A percentile compares a stretch with the other conserved stretches of the same genome.
Conservation (phyloP, 139 green algal genomes). For the Nannochloris sp. region DNA sequence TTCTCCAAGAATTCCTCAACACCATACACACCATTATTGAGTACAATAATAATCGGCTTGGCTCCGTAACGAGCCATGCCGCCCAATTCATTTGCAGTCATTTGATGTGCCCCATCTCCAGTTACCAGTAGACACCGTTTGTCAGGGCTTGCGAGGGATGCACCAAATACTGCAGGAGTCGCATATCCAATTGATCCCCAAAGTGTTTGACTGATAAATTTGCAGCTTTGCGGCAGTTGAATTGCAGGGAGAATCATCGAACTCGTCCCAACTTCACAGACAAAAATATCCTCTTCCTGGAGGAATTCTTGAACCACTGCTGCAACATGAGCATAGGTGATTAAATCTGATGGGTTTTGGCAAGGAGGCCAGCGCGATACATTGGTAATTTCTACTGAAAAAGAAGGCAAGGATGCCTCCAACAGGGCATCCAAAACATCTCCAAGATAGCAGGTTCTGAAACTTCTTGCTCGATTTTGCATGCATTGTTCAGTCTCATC, state of each 20-base stretch:
- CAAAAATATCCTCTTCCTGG: slow-evolving; percentile 2
- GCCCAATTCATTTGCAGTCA: slow-evolving; percentile 10
- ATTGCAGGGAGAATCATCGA: neutral
- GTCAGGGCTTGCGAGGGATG: slow-evolving; percentile 1
- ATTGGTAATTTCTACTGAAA: neutral
- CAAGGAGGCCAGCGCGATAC: neutral
- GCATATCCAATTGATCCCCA: slow-evolving; percentile 11
- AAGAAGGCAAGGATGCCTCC: neutral
- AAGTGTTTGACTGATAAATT: slow-evolving; percentile 10
- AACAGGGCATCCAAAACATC: neutral
- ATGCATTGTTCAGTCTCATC: neutral
- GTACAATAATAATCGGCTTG: neutral
- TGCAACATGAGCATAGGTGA: slow-evolving; percentile 2
- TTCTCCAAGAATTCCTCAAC: slow-evolving; percentile 12
- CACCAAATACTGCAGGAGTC: slow-evolving; percentile 8
- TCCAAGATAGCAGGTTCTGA: neutral
- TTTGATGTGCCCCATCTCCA: slow-evolving; percentile 4
- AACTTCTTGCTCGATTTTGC: slow-evolving; percentile 6
- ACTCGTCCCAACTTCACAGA: slow-evolving; percentile 7
- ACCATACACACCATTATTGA: slow-evolving; percentile 6
- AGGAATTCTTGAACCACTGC: slow-evolving; percentile 1
- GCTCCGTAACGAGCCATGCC: neutral
- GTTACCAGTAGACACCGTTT: neutral
- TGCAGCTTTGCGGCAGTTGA: neutral
- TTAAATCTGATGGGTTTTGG: neutral